Evolutionary conservation across 2,329 filamentous ascomycete genomes (phyloP), one percentile per base, ranked within the genome.

Genomic region (Trichoderma sp.): DNA sequence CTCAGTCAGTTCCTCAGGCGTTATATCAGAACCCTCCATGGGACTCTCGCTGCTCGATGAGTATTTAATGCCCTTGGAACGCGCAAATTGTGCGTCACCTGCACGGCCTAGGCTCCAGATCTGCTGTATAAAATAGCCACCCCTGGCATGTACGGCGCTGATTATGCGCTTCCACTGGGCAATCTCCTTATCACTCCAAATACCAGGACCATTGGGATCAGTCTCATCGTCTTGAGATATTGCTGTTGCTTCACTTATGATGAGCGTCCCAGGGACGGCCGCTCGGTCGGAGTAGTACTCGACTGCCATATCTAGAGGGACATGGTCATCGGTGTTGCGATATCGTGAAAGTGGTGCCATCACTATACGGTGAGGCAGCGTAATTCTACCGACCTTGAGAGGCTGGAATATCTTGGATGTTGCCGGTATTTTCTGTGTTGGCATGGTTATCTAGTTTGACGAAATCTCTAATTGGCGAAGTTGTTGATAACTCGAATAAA

Each of bases 51-150:
- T 50, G 45, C 45, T 50, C 8, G 45, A 50, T 50, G 45, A 8
- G 1, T 50, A 50, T 16, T 50, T 50, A 8, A 50, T 38, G 60
- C 31, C 60, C n/a, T 64, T 64, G n/a, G 60, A 38, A 5, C 9
- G 31, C 60, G 31, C 60, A 35, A 64, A 64, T 8, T 64, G 18
- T 31, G 31, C 77, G 12, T 77, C 33, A 0, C 76, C 77, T 2
- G 87, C 86, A 2, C 92, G 88, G 9, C 92, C 92, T 0, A 91
- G 83, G 2, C 89, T 88, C 90, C 91, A 93, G 0, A 94, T 85
- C 80, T 94, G 92, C 41, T 88, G 84, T 83, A 87, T 93, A 76
- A 93, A 91, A 79, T 86, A 89, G 21, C 86, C 88, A 6, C 89
- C 89, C 79, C 91, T 92, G 21, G 85, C 85, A 81, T 94, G 92